phyloP scores from a whole-genome alignment of 2,329 filamentous ascomycete species.

The Beauveria brongniartii region DNA sequence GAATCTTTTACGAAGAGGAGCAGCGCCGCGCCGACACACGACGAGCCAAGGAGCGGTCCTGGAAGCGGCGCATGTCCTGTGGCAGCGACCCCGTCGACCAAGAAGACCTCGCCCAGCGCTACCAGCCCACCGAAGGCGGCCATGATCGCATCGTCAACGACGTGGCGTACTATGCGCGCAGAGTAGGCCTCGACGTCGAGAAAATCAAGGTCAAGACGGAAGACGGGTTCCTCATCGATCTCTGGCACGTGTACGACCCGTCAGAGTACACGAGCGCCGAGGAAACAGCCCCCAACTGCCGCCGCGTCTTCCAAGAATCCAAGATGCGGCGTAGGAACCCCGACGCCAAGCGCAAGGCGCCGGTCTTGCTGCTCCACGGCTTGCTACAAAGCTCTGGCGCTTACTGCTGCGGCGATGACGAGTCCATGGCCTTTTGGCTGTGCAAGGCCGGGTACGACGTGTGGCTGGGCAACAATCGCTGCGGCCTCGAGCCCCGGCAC shows the following conservation, averaged over 20 bases:
- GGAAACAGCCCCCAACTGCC: conserved; percentile 37
- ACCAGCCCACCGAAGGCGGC: conserved; percentile 69
- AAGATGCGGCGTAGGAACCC: conserved; percentile 29
- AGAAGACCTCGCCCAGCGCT: conserved; percentile 45
- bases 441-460: conserved; percentile 91
- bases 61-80: conserved; percentile 41
- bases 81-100: conserved; percentile 29
- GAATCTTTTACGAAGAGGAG: conserved; percentile 72
- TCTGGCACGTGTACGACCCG: conserved; percentile 88
- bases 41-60: conserved; percentile 50
- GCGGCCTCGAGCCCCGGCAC: conserved; percentile 75
- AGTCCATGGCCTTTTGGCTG: conserved; percentile 83
- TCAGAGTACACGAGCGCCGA: conserved; percentile 50
- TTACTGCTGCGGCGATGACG: conserved; percentile 84
- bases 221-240: conserved; percentile 81
- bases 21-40: conserved; percentile 47
- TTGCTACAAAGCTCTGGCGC: conserved; percentile 81
- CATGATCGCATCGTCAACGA: conserved; percentile 72
- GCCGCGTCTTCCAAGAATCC: conserved; percentile 49
- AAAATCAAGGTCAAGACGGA: conserved; percentile 81
- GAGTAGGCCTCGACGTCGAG: conserved; percentile 82
- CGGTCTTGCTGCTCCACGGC: conserved; percentile 80
- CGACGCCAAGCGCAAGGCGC: conserved; percentile 56
- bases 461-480: conserved; percentile 91
- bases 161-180: conserved; percentile 74